Evolutionary conservation across 106 monocot species (phyloP), one percentile per base, ranked within the genome.

Genomic region (Apostasia ramifera): DNA sequence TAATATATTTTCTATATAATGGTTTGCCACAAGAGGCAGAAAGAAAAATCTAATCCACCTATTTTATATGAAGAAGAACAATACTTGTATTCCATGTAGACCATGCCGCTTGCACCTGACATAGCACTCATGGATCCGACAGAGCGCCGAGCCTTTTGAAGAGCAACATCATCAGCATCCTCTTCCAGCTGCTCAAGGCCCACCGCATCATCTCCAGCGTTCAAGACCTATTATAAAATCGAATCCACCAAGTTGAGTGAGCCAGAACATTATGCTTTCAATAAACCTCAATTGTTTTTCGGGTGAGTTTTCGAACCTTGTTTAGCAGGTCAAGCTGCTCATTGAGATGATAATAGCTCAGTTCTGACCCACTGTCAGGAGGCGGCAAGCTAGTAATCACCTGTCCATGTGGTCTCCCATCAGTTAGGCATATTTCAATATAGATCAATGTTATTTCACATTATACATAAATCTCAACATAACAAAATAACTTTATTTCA

Each of bases 51-150:
- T 1, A 53, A 38, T 40, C 4, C 6, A 37, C 7, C 44, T 57
- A 55, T 55, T 1, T 47, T 13, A 9, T n/a, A 39, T 12, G 26
- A 67, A 48, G 41, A 9, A 58, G 45, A 1, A 43, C 9, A 44
- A 43, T 77, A 99, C 93, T 76, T 93, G 90, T 88, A 93, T 66
- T 99, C 98, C 85, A 93, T 93, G 81, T 99, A 93, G 41, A 93
- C 78, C 90, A 85, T 88, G 38, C 98, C 98, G 42, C 48, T 76
- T 3, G 98, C 90, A 70, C 98, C 98, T 12, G 98, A 90, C 68
- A 90, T 68, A 61, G 83, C 82, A 44, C 98, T 99, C 98, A 93
- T 87, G 6, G 98, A 90, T 69, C 88, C 88, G 8, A 76, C 68
- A 12, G 78, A 80, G 49, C 98, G 89, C 1, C 81, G 82, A 65